Evolutionary conservation across 2,329 filamentous ascomycete genomes (phyloP), one percentile per base, ranked within the genome.

Genomic region (Dactylellina haptotyla): DNA sequence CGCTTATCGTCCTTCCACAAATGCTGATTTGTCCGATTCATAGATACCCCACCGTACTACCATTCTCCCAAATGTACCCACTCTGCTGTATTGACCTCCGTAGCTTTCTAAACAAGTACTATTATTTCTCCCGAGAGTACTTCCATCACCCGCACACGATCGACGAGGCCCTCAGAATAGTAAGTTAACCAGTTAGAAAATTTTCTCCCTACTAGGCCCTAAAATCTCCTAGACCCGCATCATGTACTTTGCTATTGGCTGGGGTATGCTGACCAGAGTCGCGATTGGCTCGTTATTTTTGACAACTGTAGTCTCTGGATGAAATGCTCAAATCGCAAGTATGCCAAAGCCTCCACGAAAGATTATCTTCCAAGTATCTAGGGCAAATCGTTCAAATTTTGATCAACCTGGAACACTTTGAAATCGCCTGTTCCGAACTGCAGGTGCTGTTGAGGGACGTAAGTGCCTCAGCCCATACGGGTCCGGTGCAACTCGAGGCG

Each of bases 1-100:
- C 46, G 30, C 25, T 34, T 48, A 48, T 46, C n/a, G 18, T 20
- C 28, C 39, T 54, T 41, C 37, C 25, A 9, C 16, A 16, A 51
- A 41, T 45, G 23, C 56, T 34, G 23, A 50, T 56, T 74, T 56
- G 56, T 23, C 43, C 45, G 18, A 74, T 53, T 16, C 10, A 41
- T 75, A 93, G 91, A 10, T 97, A 97, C 80, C 96, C 95, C 3
- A 96, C 90, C 77, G 92, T 97, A n/a, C 84, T 99, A 1, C 96
- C 95, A 0, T 99, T 99, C 80, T 97, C 93, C 10, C 93, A 98
- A 78, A 99, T 99, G 95, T 99, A 99, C 80, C 94, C 95, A 0
- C 85, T 98, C 30, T 97, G 95, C 82, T 99, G 95, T 83, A 98
- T 98, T 80, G 93, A 98, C 79, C 97, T 99, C 78, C 88, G 94